Base-by-base conservation (phyloP, 805 yeast genomes). In the Yueomyces sp. region DNA sequence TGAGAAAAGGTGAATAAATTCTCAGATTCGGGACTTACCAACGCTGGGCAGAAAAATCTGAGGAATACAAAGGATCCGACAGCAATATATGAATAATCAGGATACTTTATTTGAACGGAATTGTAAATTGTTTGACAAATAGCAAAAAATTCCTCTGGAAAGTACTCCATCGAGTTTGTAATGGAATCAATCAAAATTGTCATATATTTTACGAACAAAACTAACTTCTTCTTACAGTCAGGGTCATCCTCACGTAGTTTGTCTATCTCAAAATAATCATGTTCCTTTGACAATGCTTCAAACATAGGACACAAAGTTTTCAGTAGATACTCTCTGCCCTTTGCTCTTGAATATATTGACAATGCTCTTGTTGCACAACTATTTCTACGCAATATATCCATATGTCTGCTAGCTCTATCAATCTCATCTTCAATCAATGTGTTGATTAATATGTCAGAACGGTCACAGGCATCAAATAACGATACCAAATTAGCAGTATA, bases 21-120 rank as follows among this genome's bases (percentile, higher is more conserved):
- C 46, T 70, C 69, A 19, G 67, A 47, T 45, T 85, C 94, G 0
- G 96, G 96, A 33, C 86, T 78, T 11, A 88, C 88, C 52, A 88
- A 79, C 0, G 95, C 94, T 9, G 97, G 96, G 57, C 94, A 83
- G 47, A 82, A 71, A 48, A 81, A 77, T 45, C 95, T 66, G 51
- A 90, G 67, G 54, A 90, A 88, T 44, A 90, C 67, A 57, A 84
- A 90, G 0, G 95, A 87, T 0, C 96, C 95, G 29, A 86, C 81
- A 1, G 94, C 86, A 37, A 78, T 68, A 36, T 73, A 67, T 39
- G 80, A 72, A 37, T 81, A 81, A 37, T 74, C 78, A 0, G 83
- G 84, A 51, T 81, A 81, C 50, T 76, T 76, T n/a, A 63, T 61
- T 30, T 70, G 64, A 43, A 85, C 77, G 44, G 79, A 66, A 37